phyloP scores from a whole-genome alignment of 164 flowering plant species.

The Vitis amurensis region DNA sequence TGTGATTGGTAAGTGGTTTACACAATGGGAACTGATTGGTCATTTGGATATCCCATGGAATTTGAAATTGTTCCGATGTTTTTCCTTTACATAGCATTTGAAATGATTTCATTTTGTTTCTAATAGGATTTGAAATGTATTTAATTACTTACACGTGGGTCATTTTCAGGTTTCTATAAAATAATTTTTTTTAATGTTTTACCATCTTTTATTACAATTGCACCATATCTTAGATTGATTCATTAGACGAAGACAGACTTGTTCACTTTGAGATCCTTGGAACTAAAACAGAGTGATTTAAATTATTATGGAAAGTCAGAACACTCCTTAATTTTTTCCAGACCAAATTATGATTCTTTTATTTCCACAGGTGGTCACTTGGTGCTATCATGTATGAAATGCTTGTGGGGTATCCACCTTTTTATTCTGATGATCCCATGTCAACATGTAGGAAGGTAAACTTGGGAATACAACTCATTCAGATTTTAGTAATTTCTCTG shows the following conservation, averaged over 20 bases:
- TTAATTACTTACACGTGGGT: neutral
- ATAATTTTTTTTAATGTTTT: neutral
- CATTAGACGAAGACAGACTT: too few species aligned
- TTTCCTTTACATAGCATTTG: neutral
- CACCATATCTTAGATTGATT: neutral
- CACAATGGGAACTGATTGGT: neutral
- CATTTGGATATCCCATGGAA: neutral
- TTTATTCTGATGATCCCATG: slow-evolving; percentile 81
- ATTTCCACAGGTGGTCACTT: slow-evolving; percentile 64
- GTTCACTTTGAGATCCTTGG: neutral
- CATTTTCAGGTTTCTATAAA: neutral
- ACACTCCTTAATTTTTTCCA: neutral
- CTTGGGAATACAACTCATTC: neutral
- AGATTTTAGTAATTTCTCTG: neutral
- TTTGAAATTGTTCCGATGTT: neutral
- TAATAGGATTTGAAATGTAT: neutral
- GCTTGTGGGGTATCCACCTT: slow-evolving; percentile 78
- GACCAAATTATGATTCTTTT: neutral
- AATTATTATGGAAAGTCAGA: neutral
- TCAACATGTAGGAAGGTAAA: slow-evolving; percentile 77
- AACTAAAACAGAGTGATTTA: neutral
- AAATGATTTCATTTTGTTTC: neutral
- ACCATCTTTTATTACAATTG: neutral
- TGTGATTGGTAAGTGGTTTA: slow-evolving; percentile 65
- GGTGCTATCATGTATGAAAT: slow-evolving; percentile 82